Base-by-base conservation (phyloP, 1,284 basidiomycete species). In the Cryptococcus floricola region DNA sequence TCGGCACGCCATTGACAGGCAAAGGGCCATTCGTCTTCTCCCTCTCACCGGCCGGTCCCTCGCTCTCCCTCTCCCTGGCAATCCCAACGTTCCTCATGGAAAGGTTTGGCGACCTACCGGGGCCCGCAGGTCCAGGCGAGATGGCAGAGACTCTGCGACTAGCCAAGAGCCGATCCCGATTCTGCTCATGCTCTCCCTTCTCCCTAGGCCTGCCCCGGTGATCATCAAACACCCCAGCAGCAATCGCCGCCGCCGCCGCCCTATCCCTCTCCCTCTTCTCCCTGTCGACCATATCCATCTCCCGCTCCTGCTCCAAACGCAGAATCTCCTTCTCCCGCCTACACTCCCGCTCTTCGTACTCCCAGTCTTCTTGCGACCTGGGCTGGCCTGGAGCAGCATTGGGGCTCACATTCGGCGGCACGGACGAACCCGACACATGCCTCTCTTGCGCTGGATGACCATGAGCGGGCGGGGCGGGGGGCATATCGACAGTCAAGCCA, bases 281-380 rank as follows among this genome's bases (percentile, higher is more conserved):
- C 48, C 66, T 59, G 53, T 72, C 71, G 5, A 57, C 54, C 12
- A 68, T 55, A 56, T 75, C 73, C 27, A 65, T 62, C 52, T 69
- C 66, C 10, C 68, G 46, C 52, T 75, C 72, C 39, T 70, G 70
- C 54, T 75, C 68, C 0, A 75, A 39, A 8, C 71, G 58, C 52
- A 68, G 64, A 42, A 75, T 71, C 57, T 74, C 71, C 52, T 63
- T 66, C 39, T 66, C 61, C 14, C 73, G 61, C 16, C 57, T 50
- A 14, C 72, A 57, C 50, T 74, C 71, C 18, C 74, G 63, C 59
- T 75, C 74, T 48, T 73, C 72, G 50, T 65, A 74, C 49, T 75
- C 74, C 67, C 67, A 69, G 48, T 75, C 73, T 9, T 73, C 69
- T 3, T 51, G 44, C 38, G 60, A 58, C 13, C 41, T 51, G 37